A percentile compares a stretch with the other conserved stretches of the same genome.
phyloP scores from a whole-genome alignment of 495 filamentous ascomycete genomes.

The Penicillium silybi region DNA sequence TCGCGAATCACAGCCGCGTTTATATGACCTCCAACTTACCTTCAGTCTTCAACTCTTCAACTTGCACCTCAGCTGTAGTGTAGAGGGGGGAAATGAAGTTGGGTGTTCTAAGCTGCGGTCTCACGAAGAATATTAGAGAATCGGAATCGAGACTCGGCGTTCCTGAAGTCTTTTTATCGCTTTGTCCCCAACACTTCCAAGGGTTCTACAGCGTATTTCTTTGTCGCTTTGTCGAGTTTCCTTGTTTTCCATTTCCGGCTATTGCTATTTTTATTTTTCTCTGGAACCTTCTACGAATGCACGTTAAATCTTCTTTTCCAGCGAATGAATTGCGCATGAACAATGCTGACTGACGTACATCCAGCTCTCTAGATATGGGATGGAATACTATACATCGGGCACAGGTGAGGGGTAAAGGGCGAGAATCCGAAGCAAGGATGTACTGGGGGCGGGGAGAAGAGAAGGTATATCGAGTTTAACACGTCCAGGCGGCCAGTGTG shows the following conservation, averaged over 20 bases:
- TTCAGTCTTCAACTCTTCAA: too few relatives aligned
- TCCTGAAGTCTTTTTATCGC: not conserved
- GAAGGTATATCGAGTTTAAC: conserved; percentile 39
- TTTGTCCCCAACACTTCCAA: not conserved
- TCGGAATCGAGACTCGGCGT: not conserved
- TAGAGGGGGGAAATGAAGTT: not conserved
- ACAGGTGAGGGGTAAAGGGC: conserved; percentile 1
- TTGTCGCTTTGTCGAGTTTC: not conserved
- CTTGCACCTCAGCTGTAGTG: not conserved
- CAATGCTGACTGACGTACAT: conserved; percentile 8
- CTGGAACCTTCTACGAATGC: not conserved
- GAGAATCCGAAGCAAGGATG: conserved; percentile 8
- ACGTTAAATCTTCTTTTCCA: conserved; percentile 1
- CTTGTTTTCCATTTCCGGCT: not conserved
- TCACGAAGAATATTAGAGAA: not conserved
- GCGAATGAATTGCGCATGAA: conserved; percentile 1
- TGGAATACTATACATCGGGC: conserved; percentile 28
- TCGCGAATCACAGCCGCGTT: not conserved
- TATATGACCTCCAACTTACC: not conserved
- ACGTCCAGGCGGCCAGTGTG: conserved; percentile 87
- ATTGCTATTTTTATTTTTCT: conserved; percentile 8
- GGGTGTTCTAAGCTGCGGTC: not conserved
- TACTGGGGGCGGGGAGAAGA: conserved; percentile 5
- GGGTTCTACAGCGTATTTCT: not conserved
- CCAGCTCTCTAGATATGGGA: conserved; percentile 18